Evolutionary conservation across 176 grass and related monocot genomes (phyloP).

Genomic region (Carex scoparia): DNA sequence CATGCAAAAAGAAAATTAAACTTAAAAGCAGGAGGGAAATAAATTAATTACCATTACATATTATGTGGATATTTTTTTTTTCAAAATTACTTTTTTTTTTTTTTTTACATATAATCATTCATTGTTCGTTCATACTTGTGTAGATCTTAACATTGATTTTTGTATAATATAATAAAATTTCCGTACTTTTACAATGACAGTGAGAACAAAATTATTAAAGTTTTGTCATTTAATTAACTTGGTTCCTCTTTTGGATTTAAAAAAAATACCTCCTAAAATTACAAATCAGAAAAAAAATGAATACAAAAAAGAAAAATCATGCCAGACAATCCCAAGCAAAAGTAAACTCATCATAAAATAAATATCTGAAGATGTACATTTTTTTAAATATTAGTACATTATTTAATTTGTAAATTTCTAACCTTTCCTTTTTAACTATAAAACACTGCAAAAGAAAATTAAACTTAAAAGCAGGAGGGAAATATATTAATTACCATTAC

Average conservation of each 20-base stretch:
- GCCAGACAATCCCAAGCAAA: background rate
- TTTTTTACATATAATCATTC: background rate
- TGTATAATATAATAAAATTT: background rate
- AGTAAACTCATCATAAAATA: background rate
- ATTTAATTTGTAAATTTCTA: background rate
- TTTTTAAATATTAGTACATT: background rate
- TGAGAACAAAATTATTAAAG: background rate
- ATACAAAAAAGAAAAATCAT: background rate
- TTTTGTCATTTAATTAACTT: too few species aligned
- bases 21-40: background rate
- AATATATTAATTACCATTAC: background rate
- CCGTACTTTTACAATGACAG: background rate
- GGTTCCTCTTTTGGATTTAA: background rate
- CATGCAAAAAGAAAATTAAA: background rate
- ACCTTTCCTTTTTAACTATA: background rate
- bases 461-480: background rate
- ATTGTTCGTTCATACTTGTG: background rate
- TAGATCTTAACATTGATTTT: background rate
- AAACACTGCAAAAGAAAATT: background rate
- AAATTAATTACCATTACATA: background rate
- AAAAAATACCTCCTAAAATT: background rate
- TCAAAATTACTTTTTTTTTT: too few species aligned
- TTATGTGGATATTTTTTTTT: background rate
- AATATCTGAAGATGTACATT: background rate
- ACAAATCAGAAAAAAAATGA: background rate